Evolutionary conservation across 371 early-diverging fungal species (phyloP), one percentile per base, ranked within the genome.

Genomic region (Nematocida sp.): DNA sequence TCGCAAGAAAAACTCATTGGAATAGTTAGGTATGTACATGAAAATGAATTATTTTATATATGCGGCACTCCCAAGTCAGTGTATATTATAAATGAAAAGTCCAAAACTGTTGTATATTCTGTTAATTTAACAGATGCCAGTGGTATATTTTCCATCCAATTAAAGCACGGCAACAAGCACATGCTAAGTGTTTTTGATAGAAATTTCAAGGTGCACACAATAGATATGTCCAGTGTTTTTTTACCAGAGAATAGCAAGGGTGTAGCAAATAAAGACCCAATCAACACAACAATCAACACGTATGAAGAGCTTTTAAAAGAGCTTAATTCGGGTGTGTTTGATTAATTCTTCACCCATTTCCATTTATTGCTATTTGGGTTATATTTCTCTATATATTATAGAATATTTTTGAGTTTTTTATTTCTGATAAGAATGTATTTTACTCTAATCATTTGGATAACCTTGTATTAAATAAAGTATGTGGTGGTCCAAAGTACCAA

Each of bases 21-120:
- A 0, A 1, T 75, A 15, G 6, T 56, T 27, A 3, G 25, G 9
- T 52, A 66, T 56, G 33, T 18, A 9, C 18, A 40, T n/a, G 40
- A 7, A n/a, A 40, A 42, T 13, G 25, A 9, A 23, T 9, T 5
- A n/a, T 75, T 39, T 42, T 75, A 47, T 40, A 55, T 75, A 42
- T 75, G 76, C 76, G 70, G 20, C 45, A 47, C 76, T 5, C 67
- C 33, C 6, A 75, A 71, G 50, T 15, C 15, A 7, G 18, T 75
- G 13, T 44, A 54, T 47, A 69, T 73, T 58, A 40, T 73, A 27
- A 13, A 64, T 27, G 64, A 44, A 50, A 64, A 54, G 4, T 33
- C 15, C 20, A 72, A 40, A 45, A 44, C 9, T 13, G 18, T 61
- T 50, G 11, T 27, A 72, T 15, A 62, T 9, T 66, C 55, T 62